Evolutionary conservation across 2,329 filamentous ascomycete species (phyloP), one percentile per base, ranked within the genome.

Genomic region (Pseudogymnoascus sp.): DNA sequence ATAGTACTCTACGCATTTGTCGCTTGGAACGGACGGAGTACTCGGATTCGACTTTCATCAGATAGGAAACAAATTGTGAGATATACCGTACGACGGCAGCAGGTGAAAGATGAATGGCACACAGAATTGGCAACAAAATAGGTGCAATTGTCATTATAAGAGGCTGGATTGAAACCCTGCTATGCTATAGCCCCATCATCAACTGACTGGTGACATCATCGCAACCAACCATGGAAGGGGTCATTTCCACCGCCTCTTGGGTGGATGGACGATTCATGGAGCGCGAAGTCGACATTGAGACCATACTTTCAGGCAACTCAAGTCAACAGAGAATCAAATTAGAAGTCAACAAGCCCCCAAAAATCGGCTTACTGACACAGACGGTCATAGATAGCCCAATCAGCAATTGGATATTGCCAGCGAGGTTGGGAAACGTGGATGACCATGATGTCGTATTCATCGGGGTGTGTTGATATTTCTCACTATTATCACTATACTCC

Each of bases 381-480:
- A 96, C 93, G 0, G 74, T 96, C 31, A 79, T 93, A 60, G 83
- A 87, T 61, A 96, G 90, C 66, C 89, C 93, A 1, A 79, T 89
- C 37, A 82, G 89, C 63, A 88, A 88, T 71, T 89, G 84, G 79
- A 88, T 97, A 46, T 78, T 96, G 12, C 90, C 92, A 11, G 90
- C 88, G n/a, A 85, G 88, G 65, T 79, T 98, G 64, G 84, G 93
- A 64, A 87, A 87, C 62, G 79, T 81, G 61, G 75, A 81, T 46
- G 80, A 86, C 65, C 92, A 95, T 68, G 93, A 98, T 77, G 85
- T 97, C 66, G 88, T 93, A 38, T 91, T 96, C 69, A 82, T 99
- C 63, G 90, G 92, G 62, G 87, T 89, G 80, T 76, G 85, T 81
- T 31, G n/a, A 61, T 26, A 61, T 64, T 22, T 56, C 50, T 35